Evolutionary conservation across 345 rosid genomes (phyloP).

Genomic region (Geranium brycei): DNA sequence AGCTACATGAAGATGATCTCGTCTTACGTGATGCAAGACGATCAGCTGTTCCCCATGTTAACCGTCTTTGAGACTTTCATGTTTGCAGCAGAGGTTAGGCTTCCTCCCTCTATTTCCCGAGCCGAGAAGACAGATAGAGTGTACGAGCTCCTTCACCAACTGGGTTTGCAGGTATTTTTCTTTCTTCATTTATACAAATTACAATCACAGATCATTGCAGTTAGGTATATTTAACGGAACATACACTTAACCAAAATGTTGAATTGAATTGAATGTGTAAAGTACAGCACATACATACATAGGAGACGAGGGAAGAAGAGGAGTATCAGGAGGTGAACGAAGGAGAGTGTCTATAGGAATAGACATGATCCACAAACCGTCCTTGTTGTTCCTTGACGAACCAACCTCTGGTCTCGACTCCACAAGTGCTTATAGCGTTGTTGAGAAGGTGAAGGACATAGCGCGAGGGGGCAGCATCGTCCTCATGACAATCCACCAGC

Average conservation of each 20-base stretch:
- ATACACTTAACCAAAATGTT: too few relatives aligned
- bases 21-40: slow-evolving; percentile 89
- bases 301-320: slow-evolving; percentile 72
- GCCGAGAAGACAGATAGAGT: slow-evolving; percentile 60
- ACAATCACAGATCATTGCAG: too few relatives aligned
- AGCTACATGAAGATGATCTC: slow-evolving; percentile 72
- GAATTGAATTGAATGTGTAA: too few relatives aligned
- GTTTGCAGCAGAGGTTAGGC: slow-evolving; percentile 79
- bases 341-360: slow-evolving; percentile 72
- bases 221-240: too few relatives aligned
- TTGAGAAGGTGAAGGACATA: slow-evolving; percentile 68
- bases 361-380: slow-evolving; percentile 76
- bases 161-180: slow-evolving; percentile 44
- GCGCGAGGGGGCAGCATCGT: slow-evolving; percentile 64
- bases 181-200: too few relatives aligned
- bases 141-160: slow-evolving; percentile 48
- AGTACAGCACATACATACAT: slow-evolving; percentile 41
- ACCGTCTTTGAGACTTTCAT: slow-evolving; percentile 71
- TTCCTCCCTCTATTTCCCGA: slow-evolving; percentile 55
- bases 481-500: slow-evolving; percentile 73
- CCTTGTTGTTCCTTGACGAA: slow-evolving; percentile 68
- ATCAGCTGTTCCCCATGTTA: slow-evolving; percentile 66
- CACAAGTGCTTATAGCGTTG: slow-evolving; percentile 70
- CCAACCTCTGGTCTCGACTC: slow-evolving; percentile 93
- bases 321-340: slow-evolving; percentile 59